These are phyloP conservation scores for Parafenestella ontariensis DNA, from an alignment of 2,329 filamentous ascomycete genomes.

Conservation along the genomic window DNA sequence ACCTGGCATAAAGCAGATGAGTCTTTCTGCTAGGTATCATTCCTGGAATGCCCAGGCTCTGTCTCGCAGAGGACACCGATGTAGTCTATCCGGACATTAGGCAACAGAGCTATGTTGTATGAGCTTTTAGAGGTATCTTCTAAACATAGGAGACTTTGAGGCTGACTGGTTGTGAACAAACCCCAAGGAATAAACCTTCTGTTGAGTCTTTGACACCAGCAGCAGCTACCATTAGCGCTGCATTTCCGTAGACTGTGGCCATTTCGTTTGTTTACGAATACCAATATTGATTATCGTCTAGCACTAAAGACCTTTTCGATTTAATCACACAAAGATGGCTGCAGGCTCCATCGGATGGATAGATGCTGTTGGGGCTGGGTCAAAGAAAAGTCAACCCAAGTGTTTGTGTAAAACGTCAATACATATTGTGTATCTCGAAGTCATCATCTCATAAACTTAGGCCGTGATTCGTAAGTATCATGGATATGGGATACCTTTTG, in stretches of 20 bases:
- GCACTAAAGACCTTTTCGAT: not conserved
- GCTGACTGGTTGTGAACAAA: not conserved
- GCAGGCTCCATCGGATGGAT: too few relatives aligned
- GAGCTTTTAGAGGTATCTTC: not conserved
- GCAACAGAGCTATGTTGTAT: not conserved
- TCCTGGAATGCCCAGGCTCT: constrained; percentile 9
- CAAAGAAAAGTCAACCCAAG: too few relatives aligned
- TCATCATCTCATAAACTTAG: too few relatives aligned
- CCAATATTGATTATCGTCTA: not conserved
- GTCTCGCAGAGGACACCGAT: not conserved
- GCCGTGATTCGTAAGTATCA: too few relatives aligned
- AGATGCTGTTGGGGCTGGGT: too few relatives aligned
- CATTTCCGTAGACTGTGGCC: not conserved
- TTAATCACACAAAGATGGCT: not conserved
- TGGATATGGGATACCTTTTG: too few relatives aligned
- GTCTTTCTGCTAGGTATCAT: not conserved
- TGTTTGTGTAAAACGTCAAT: too few relatives aligned
- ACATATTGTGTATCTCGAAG: too few relatives aligned
- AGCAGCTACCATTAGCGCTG: constrained; percentile 3
- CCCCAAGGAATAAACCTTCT: not conserved
- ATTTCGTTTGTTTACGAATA: not conserved
- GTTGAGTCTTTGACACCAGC: constrained; percentile 1
- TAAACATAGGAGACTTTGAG: not conserved
- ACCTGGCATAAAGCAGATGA: constrained; percentile 1
- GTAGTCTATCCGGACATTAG: not conserved